A percentile compares a stretch with the other conserved stretches of the same genome.
Evolutionary conservation across 148 eudicot genomes (phyloP).

Genomic region (Chenopodium quinoa): DNA sequence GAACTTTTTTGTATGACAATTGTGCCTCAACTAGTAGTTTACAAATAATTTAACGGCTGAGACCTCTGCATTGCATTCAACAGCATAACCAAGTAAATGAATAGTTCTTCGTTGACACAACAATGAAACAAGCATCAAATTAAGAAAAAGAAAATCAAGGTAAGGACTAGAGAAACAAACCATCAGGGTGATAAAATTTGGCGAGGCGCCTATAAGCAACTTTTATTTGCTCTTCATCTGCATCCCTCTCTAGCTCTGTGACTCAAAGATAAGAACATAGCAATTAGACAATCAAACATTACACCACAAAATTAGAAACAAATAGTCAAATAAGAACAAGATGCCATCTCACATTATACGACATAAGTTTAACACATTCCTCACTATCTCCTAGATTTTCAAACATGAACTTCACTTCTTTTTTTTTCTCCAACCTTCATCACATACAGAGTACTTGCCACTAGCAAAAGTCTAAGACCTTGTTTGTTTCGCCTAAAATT

Average conservation of each 20-base stretch:
- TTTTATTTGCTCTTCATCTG: conserved; percentile 75
- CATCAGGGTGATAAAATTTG: conserved; percentile 98
- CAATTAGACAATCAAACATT: background rate
- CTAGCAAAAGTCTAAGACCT: background rate
- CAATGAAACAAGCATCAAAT: background rate
- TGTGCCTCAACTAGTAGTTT: background rate
- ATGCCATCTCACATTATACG: too few relatives aligned
- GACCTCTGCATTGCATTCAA: background rate
- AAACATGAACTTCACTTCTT: background rate
- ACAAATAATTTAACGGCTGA: background rate
- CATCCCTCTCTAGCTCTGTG: conserved; percentile 88
- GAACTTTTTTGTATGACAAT: background rate
- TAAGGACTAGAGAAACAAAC: conserved; percentile 42
- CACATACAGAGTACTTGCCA: background rate
- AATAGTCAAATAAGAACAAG: too few relatives aligned
- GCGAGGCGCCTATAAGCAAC: conserved; percentile 79
- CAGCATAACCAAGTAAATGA: background rate
- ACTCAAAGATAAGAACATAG: background rate
- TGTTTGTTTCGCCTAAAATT: background rate
- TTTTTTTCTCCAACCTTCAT: background rate
- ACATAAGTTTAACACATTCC: too few relatives aligned
- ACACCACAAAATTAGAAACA: background rate
- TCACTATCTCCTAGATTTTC: background rate
- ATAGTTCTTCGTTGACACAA: background rate
- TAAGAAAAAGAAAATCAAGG: conserved; percentile 11